Evolutionary conservation across 192 early-diverging fungal genomes (phyloP), one percentile per base, ranked within the genome.

Genomic region (Anaeromyces robustus): DNA sequence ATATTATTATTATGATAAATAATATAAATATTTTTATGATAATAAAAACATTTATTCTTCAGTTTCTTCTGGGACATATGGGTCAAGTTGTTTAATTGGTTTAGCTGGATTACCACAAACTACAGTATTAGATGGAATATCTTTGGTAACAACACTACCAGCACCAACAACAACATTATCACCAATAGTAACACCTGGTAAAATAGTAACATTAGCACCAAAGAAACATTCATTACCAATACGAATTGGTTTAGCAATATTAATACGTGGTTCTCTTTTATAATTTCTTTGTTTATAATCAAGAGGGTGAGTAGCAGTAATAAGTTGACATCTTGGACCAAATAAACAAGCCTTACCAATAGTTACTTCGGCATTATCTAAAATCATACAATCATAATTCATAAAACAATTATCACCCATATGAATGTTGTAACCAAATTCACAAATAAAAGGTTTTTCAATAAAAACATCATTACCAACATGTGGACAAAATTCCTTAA

Each of bases 151-250:
- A 11, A 98, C 92, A 29, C 91, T 85, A 3, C 95, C 96, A 13
- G 95, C 97, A 13, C 90, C 94, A 0, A 90, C 92, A 14, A 85
- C 82, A 43, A 37, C 86, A 30, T 94, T 91, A 80, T 95, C 85
- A 7, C 97, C 97, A 81, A 98, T 93, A 0, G 93, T 96, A 12
- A 97, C 91, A 39, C 97, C 97, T 17, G 94, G 92, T 84, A 92
- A 86, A 52, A 98, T 91, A 12, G 93, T 89, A 0, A 89, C 90
- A 29, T 89, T 87, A 29, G 94, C 97, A 12, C 97, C 96, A 37
- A 98, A 84, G 96, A 95, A 97, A 32, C 93, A 93, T 82, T 95
- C 88, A 79, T 93, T 90, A 29, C 95, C 96, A 79, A 98, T 97
- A 52, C 43, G 43, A 52, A 52, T 52, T 1, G 43, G 43, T 52